Percentiles rank a stretch among this genome's conserved stretches.
Conservation (phyloP, 768 basidiomycete species). For the Suillus decipiens region DNA sequence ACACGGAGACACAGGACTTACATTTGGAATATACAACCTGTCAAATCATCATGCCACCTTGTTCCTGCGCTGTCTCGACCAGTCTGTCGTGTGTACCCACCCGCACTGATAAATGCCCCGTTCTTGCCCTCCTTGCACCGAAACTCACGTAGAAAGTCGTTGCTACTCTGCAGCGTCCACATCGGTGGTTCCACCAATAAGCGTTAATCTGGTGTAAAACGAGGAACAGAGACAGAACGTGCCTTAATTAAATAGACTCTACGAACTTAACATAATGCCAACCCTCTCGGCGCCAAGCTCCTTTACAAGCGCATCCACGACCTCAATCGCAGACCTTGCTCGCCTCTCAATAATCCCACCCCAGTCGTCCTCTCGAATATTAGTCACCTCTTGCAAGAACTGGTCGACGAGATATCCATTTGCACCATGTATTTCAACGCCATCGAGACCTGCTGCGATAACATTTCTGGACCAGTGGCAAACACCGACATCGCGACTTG, state of each 20-base stretch:
- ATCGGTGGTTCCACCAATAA: slow-evolving; percentile 12
- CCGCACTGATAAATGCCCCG: slow-evolving; percentile 9
- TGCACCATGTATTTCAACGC: slow-evolving; percentile 42
- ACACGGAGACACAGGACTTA: not conserved
- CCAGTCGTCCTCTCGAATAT: slow-evolving; percentile 49
- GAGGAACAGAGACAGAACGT: slow-evolving; percentile 12
- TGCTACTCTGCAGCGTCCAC: slow-evolving; percentile 15
- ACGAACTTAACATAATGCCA: slow-evolving; percentile 46
- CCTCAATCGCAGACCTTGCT: slow-evolving; percentile 44
- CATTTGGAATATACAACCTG: not conserved
- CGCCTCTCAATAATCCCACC: slow-evolving; percentile 54
- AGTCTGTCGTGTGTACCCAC: slow-evolving; percentile 8
- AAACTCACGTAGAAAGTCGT: slow-evolving; percentile 28
- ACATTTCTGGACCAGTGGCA: too few species aligned
- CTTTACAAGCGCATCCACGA: slow-evolving; percentile 40
- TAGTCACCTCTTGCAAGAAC: slow-evolving; percentile 41
- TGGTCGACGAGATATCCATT: slow-evolving; percentile 41
- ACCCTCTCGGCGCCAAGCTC: slow-evolving; percentile 46
- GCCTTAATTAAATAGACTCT: slow-evolving; percentile 38
- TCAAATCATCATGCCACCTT: not conserved
- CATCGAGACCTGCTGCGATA: slow-evolving; percentile 23
- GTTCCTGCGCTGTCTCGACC: not conserved
- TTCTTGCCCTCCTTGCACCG: slow-evolving; percentile 20
- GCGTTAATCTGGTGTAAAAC: not conserved
- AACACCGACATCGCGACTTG: too few species aligned